Conservation (phyloP, 2,329 filamentous ascomycete species). For the Elsinoe australis region DNA sequence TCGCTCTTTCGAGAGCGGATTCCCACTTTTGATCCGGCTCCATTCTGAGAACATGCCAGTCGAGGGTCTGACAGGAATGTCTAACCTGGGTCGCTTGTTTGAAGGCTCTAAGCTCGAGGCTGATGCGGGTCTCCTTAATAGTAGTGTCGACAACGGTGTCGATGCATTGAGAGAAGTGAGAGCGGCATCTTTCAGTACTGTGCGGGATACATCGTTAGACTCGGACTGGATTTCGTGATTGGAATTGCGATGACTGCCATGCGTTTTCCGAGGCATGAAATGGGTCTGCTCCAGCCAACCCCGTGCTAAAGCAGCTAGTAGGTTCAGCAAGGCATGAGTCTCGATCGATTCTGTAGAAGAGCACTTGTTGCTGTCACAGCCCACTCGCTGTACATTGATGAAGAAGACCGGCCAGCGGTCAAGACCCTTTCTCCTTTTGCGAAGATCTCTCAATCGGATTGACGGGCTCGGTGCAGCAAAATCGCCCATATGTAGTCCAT, state of each 20-base stretch:
- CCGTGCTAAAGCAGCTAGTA: slow-evolving; percentile 60
- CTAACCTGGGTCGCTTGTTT: neutral
- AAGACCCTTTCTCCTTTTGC: slow-evolving; percentile 53
- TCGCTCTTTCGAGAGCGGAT: slow-evolving; percentile 28
- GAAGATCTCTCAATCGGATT: slow-evolving; percentile 44
- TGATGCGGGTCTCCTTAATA: neutral
- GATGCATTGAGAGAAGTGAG: neutral
- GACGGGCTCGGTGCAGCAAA: no score
- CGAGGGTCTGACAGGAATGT: neutral
- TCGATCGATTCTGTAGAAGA: no score
- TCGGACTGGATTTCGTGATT: neutral
- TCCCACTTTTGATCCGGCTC: slow-evolving; percentile 40
- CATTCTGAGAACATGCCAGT: slow-evolving; percentile 30
- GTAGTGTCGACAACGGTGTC: neutral
- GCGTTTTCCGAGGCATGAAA: slow-evolving; percentile 48
- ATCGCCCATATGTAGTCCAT: slow-evolving; percentile 33
- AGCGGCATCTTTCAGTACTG: neutral
- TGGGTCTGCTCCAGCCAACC: slow-evolving; percentile 70
- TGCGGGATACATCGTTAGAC: neutral
- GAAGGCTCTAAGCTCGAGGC: neutral
- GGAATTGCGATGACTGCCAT: no score
- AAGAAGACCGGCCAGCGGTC: slow-evolving; percentile 88
- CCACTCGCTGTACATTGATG: slow-evolving; percentile 51
- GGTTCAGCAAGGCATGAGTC: slow-evolving; percentile 34
- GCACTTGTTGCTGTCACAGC: neutral